Conservation (phyloP, 345 rosid species). For the Camelina sativa region DNA sequence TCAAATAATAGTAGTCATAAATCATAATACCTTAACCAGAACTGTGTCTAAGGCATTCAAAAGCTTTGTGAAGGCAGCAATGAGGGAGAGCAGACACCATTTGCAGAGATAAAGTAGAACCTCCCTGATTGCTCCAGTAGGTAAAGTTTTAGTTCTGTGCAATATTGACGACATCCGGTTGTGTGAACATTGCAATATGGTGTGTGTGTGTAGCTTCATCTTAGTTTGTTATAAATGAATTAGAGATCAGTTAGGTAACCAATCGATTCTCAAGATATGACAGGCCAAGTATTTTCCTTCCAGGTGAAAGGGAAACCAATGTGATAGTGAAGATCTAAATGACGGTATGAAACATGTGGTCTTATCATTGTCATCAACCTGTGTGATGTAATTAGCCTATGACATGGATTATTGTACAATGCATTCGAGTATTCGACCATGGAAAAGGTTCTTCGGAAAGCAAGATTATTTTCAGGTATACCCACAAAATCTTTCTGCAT, state of each 20-base stretch:
- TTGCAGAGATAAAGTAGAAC: conserved; percentile 49
- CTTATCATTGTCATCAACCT: conserved; percentile 29
- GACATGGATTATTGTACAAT: conserved; percentile 40
- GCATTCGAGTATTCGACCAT: conserved; percentile 19
- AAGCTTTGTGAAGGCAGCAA: conserved; percentile 41
- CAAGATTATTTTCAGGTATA: conserved; percentile 46
- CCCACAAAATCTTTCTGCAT: conserved; percentile 46
- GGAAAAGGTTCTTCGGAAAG: conserved; percentile 25
- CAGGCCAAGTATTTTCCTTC: conserved; percentile 12
- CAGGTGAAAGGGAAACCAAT: conserved; percentile 19
- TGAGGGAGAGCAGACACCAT: conserved; percentile 45
- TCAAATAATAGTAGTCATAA: conserved; percentile 4
- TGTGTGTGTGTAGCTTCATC: not conserved
- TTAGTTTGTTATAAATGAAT: not conserved
- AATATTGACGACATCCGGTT: not conserved
- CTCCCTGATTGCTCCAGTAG: conserved; percentile 29
- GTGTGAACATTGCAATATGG: conserved; percentile 8
- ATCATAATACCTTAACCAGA: not conserved
- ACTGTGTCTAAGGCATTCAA: not conserved
- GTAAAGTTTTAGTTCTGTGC: conserved; percentile 16
- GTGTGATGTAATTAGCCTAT: conserved; percentile 24
- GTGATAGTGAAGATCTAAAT: conserved; percentile 22
- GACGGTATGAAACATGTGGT: conserved; percentile 28
- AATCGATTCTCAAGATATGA: conserved; percentile 11
- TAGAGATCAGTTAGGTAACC: conserved; percentile 14